Evolutionary conservation across 1,284 basidiomycete species (phyloP).

Genomic region (Malassezia restricta): DNA sequence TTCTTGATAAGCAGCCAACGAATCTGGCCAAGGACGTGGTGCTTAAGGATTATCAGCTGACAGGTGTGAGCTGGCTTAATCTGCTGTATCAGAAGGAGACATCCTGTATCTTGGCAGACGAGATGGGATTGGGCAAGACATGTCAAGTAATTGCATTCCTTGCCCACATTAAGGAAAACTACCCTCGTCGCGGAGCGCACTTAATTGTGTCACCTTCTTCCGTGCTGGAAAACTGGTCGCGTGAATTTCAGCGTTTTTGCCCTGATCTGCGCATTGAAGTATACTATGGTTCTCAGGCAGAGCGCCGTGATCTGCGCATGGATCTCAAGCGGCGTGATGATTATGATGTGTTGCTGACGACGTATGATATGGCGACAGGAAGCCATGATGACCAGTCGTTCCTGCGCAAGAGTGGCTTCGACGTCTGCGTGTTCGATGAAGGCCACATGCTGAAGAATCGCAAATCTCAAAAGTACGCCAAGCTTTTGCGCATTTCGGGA

Average conservation of each 20-base stretch:
- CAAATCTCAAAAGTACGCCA: conserved; percentile 83
- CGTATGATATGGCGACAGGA: conserved; percentile 85
- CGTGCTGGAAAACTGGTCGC: conserved; percentile 93
- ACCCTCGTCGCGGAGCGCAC: conserved; percentile 64
- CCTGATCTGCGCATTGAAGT: conserved; percentile 71
- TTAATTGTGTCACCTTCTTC: conserved; percentile 82
- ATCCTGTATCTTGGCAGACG: conserved; percentile 88
- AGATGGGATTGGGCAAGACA: conserved; percentile 75
- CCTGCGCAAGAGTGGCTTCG: conserved; percentile 72
- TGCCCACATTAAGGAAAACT: conserved; percentile 68
- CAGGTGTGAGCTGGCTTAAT: conserved; percentile 95
- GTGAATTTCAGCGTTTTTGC: conserved; percentile 84
- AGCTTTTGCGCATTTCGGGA: conserved; percentile 70
- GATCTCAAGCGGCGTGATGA: conserved; percentile 54
- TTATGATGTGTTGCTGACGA: conserved; percentile 89
- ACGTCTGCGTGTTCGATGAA: conserved; percentile 73
- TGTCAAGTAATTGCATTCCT: conserved; percentile 96
- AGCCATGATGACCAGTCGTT: conserved; percentile 71
- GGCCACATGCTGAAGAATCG: conserved; percentile 94
- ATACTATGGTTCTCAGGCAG: conserved; percentile 85
- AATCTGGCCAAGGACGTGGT: conserved; percentile 59
- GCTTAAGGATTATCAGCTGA: conserved; percentile 89
- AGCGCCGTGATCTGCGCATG: conserved; percentile 65
- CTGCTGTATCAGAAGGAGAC: conserved; percentile 67
- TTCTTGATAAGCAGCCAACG: conserved; percentile 63